Evolutionary conservation across 2,329 filamentous ascomycete genomes (phyloP), one percentile per base, ranked within the genome.

Genomic region (Clarireedia hainanense): DNA sequence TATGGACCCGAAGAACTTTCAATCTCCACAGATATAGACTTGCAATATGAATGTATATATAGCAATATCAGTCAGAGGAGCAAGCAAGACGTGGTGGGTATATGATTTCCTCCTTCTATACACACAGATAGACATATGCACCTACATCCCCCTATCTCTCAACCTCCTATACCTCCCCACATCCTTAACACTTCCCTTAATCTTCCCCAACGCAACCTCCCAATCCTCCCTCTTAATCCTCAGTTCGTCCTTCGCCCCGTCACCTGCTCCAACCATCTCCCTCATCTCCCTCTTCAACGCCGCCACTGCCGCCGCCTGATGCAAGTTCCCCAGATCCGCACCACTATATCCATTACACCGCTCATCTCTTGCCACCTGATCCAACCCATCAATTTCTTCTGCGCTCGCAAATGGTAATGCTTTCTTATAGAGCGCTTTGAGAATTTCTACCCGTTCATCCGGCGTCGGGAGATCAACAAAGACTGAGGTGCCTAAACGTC

Each of bases 391-490:
- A 10, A 75, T 69, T 52, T 78, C 79, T 4, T 80, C 74, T 7
- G 83, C 71, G 2, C 71, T 73, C 34, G 79, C 75, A 20, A 75
- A 77, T 54, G 75, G 75, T 30, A 84, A 73, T 3, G 72, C 73
- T 47, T 76, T 80, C 56, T 73, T 72, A 64, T 79, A 81, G 26
- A 84, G 74, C 2, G 91, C 89, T 55, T 79, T 79, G 23, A 99
- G 76, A 59, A 99, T 99, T 56, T 95, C 90, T 0, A 88, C 88
- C 14, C 94, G 80, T 68, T 96, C 91, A 6, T 84, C 78, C 0
- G 85, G 76, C 26, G 83, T 85, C 0, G 94, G 94, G 0, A 97
- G 74, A 65, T 94, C 91, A 40, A 99, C 87, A 64, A 92, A 96
- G 26, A 97, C 79, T n/a, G 86, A 81, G 0, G 86, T 92, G 61